Evolutionary conservation across 257 asterid genomes (phyloP).

Genomic region (Primulina tabacum): DNA sequence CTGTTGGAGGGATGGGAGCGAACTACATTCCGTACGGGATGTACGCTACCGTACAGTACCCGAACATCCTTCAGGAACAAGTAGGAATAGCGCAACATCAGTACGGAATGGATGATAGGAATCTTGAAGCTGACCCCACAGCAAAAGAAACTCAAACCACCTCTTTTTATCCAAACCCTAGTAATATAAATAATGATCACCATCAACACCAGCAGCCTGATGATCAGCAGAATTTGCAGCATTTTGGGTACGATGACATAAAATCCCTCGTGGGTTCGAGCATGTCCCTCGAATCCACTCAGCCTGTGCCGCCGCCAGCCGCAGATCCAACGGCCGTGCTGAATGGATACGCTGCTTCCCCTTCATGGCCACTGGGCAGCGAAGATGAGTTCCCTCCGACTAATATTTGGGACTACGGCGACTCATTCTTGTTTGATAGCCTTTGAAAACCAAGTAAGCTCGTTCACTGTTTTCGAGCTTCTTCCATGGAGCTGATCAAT

Average conservation of each 20-base stretch:
- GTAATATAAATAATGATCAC: neutral
- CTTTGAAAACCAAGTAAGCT: conserved; percentile 32
- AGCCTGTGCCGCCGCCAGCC: conserved; percentile 25
- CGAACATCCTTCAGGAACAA: conserved; percentile 27
- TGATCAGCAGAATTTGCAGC: conserved; percentile 13
- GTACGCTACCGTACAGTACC: conserved; percentile 49
- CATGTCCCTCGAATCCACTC: conserved; percentile 31
- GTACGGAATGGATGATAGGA: conserved; percentile 24
- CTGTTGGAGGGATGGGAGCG: conserved; percentile 19
- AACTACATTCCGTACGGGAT: conserved; percentile 44
- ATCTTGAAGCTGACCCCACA: conserved; percentile 15
- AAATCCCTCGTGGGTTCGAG: conserved; percentile 40
- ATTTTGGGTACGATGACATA: conserved; percentile 39
- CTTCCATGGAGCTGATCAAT: too few species aligned
- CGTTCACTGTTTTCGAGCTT: neutral
- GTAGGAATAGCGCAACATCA: conserved; percentile 20
- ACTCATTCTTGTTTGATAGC: conserved; percentile 64
- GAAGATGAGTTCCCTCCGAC: conserved; percentile 56
- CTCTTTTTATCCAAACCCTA: conserved; percentile 52
- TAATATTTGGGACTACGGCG: conserved; percentile 67
- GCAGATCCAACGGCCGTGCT: conserved; percentile 37
- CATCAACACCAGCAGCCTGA: conserved; percentile 13
- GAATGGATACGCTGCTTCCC: conserved; percentile 35
- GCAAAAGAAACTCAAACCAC: conserved; percentile 21
- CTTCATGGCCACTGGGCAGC: conserved; percentile 47